Evolutionary conservation across 2,329 filamentous ascomycete species (phyloP).

Genomic region (Colletotrichum limetticola): DNA sequence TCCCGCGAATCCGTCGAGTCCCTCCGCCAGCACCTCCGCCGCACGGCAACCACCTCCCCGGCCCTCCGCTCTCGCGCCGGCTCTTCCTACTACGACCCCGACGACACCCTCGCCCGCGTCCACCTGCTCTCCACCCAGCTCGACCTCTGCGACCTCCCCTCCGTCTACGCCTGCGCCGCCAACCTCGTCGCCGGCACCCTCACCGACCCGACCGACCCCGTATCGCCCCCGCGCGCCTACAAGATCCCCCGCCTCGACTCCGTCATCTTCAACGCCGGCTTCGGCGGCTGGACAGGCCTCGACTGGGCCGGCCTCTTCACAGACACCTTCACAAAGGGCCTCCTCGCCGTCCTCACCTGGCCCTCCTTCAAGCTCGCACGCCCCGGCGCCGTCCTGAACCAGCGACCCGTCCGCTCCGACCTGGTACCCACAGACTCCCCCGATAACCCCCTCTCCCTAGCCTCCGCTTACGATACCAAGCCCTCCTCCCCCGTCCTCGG

Average conservation of each 20-base stretch:
- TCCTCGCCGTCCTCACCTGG: conserved; percentile 77
- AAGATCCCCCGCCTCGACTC: conserved; percentile 78
- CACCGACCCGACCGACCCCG: conserved; percentile 56
- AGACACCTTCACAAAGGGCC: conserved; percentile 66
- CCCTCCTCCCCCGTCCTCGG: conserved; percentile 72
- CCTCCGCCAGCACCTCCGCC: conserved; percentile 71
- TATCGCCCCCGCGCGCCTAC: neutral
- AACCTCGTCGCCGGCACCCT: conserved; percentile 57
- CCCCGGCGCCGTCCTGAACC: conserved; percentile 55
- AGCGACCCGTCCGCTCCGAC: conserved; percentile 42
- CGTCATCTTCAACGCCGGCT: conserved; percentile 87
- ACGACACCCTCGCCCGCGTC: conserved; percentile 59
- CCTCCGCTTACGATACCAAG: conserved; percentile 49
- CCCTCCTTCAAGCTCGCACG: conserved; percentile 79
- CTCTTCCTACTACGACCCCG: conserved; percentile 48
- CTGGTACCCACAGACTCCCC: conserved; percentile 29
- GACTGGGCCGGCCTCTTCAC: conserved; percentile 71
- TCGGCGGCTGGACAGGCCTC: conserved; percentile 86
- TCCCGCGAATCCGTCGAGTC: conserved; percentile 75
- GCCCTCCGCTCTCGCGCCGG: conserved; percentile 51
- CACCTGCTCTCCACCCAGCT: conserved; percentile 69
- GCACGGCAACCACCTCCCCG: conserved; percentile 53
- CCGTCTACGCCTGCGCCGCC: conserved; percentile 60
- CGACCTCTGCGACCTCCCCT: conserved; percentile 69
- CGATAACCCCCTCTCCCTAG: conserved; percentile 18